Base-by-base conservation (phyloP, 2,329 filamentous ascomycete genomes). In the Fusarium goolgardi region DNA sequence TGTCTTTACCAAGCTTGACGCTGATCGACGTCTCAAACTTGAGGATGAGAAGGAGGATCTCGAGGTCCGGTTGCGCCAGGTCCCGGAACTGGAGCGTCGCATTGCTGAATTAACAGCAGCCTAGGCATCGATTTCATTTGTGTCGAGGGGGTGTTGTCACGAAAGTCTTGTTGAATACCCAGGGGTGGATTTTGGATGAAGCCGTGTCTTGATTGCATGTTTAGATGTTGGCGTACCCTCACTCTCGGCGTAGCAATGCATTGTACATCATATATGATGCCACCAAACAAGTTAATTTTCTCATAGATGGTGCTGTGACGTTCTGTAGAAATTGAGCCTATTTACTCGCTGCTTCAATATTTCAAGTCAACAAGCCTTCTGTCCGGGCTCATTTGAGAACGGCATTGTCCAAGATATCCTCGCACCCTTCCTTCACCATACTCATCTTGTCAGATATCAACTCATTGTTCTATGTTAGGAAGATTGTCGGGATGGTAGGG, bases 21-120 rank as follows among this genome's bases (percentile, higher is more conserved):
- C 95, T 20, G 95, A 97, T 73, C 89, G 86, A 77, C 85, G 96
- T 63, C 79, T 98, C 78, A 86, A 88, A 78, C 83, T 99, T 50
- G 96, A 99, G 83, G 96, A 99, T 79, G 96, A 98, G 84, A 96
- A 92, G 79, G 96, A 99, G 76, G 95, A 98, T 70, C 84, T 98
- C 43, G 95, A 98, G 62, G 83, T 97, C 50, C 86, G 93, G 77
- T 81, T 99, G 52, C 85, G 96, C 62, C 90, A 93, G 67, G 91
- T 98, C 11, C 93, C 93, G 1, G 95, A 97, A 75, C 86, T 97
- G 69, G 91, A 97, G 84, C 90, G 90, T 77, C 86, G 96, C 56
- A 89, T 98, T 76, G 88, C 85, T 18, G 95, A 98, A 80, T 81
- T 98, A 78, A 92, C 85, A 56, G 72, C 77, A 40, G 59, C 73